Evolutionary conservation across 257 asterid species (phyloP).

Genomic region (Handroanthus guayacan): DNA sequence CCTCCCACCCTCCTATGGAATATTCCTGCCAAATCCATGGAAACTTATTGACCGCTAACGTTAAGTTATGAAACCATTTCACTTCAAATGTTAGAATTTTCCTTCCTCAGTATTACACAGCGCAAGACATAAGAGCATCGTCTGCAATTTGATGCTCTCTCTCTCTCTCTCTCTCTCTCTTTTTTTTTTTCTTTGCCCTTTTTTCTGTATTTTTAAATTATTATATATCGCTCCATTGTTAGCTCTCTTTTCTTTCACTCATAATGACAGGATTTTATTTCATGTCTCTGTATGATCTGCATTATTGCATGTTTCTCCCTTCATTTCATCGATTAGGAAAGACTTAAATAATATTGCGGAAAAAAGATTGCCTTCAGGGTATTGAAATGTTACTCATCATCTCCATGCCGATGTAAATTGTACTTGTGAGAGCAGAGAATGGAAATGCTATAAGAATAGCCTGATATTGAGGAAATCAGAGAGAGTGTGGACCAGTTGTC

Average conservation of each 20-base stretch:
- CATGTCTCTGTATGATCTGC: neutral
- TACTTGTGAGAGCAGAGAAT: slow-evolving; percentile 3
- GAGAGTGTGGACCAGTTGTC: neutral
- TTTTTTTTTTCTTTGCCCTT: neutral
- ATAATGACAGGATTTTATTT: neutral
- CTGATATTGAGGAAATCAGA: neutral
- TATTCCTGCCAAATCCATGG: too few species aligned
- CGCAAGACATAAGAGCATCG: neutral
- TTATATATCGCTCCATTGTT: neutral
- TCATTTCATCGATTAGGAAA: neutral
- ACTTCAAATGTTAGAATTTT: neutral
- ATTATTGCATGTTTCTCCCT: neutral
- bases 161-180: too few species aligned
- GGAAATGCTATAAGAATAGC: neutral
- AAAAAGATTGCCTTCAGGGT: neutral
- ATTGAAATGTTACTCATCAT: neutral
- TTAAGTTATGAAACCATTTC: neutral
- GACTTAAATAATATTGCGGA: neutral
- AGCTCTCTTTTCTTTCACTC: neutral
- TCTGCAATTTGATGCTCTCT: slow-evolving; percentile 13
- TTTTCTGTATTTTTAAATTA: too few species aligned
- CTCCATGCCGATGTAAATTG: neutral
- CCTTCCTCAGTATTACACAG: neutral
- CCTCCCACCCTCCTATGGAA: neutral
- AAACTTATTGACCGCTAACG: neutral